Evolutionary conservation across 495 filamentous ascomycete genomes (phyloP).

Genomic region (Neurospora sp.): DNA sequence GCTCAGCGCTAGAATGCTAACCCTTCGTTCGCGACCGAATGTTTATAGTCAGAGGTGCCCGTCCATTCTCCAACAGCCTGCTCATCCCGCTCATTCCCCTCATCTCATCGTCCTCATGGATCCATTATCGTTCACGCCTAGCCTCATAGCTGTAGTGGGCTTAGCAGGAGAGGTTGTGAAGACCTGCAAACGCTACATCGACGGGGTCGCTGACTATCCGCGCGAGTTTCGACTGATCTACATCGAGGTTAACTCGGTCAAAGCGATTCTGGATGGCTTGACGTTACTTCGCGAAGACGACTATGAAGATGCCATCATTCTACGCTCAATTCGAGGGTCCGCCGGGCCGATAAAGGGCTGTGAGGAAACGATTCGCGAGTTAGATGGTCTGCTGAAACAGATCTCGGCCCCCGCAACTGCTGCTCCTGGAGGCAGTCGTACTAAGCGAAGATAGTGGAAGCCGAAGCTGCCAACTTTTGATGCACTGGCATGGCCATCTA

Average conservation of each 20-base stretch:
- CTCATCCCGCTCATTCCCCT: not conserved
- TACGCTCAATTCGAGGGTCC: not conserved
- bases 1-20: too few relatives aligned
- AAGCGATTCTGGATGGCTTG: not conserved
- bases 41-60: too few relatives aligned
- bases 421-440: accelerated
- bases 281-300: not conserved
- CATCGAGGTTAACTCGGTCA: constrained; percentile 1
- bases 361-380: not conserved
- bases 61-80: not conserved
- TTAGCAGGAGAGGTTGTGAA: not conserved
- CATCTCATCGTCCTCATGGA: not conserved
- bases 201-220: not conserved
- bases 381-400: not conserved
- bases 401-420: not conserved
- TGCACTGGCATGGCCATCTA: constrained; percentile 15
- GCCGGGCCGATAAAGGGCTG: constrained; percentile 3
- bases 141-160: constrained; percentile 4
- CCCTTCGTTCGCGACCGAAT: too few relatives aligned
- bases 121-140: not conserved
- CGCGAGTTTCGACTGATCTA: constrained; percentile 5
- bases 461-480: not conserved
- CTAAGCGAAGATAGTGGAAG: not conserved
- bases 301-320: not conserved
- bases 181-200: constrained; percentile 9